Conservation (phyloP, 2,329 filamentous ascomycete species). For the Ophiostoma ips region DNA sequence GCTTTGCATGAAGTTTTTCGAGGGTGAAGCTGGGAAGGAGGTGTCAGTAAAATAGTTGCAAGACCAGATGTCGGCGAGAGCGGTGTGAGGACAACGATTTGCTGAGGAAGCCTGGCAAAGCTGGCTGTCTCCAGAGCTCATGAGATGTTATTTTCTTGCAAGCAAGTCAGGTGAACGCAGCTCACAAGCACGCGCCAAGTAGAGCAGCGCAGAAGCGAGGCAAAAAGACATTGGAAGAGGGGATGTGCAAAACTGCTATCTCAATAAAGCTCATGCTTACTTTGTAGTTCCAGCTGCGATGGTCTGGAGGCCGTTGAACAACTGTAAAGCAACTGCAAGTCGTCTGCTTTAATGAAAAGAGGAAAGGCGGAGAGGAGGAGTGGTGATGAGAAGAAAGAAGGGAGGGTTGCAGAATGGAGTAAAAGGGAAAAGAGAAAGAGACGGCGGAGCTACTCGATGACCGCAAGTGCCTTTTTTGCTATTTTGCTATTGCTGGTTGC, state of each 20-base stretch:
- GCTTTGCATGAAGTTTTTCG: background rate
- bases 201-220: no score
- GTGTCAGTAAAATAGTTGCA: background rate
- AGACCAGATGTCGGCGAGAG: background rate
- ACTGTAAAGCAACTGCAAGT: background rate
- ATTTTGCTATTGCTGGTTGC: constrained; percentile 5
- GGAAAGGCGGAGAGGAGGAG: background rate
- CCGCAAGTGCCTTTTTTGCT: constrained; percentile 6
- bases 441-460: constrained; percentile 7
- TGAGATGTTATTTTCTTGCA: no score
- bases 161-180: no score
- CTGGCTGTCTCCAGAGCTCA: no score
- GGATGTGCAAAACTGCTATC: no score
- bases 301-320: background rate
- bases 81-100: background rate
- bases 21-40: background rate
- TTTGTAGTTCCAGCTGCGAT: background rate
- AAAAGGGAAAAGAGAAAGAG: constrained; percentile 4
- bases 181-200: no score
- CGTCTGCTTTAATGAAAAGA: background rate
- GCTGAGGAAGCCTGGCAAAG: no score
- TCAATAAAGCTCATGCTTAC: background rate
- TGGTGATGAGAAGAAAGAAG: constrained; percentile 1
- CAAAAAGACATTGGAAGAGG: no score
- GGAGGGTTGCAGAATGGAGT: constrained; percentile 5